Conservation (phyloP, 1,284 basidiomycete species). For the Microstroma glucosiphilum region DNA sequence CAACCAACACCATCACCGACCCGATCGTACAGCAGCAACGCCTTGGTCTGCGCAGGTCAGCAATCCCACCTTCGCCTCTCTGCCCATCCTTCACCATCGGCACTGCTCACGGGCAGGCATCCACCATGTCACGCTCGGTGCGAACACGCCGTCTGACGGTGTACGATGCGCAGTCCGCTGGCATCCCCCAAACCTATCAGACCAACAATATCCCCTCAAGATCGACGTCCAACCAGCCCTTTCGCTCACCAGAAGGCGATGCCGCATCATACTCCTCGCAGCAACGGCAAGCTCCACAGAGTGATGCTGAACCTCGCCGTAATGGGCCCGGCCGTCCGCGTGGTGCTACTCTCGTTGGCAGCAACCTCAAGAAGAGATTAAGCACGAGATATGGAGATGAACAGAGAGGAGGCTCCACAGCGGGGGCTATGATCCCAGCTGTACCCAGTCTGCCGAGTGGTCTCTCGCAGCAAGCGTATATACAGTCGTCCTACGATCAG, state of each 20-base stretch:
- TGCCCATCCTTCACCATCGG: not conserved
- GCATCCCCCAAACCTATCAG: constrained; percentile 4
- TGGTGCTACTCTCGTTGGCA: constrained; percentile 32
- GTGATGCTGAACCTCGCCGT: too few species aligned
- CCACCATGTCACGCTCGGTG: constrained; percentile 42
- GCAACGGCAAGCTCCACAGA: constrained; percentile 14
- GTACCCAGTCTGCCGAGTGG: constrained; percentile 24
- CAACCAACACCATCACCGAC: not conserved
- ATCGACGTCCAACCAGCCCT: not conserved
- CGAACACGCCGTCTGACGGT: constrained; percentile 48
- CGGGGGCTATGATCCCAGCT: constrained; percentile 15
- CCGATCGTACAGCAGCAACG: not conserved
- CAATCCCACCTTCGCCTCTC: not conserved
- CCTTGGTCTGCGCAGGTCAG: not conserved
- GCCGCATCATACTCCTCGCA: not conserved
- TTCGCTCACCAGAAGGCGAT: not conserved
- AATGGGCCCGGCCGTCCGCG: too few species aligned
- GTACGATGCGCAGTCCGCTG: constrained; percentile 18
- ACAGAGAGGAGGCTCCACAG: constrained; percentile 27
- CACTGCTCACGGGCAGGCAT: not conserved
- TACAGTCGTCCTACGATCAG: constrained; percentile 15
- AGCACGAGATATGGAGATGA: constrained; percentile 48
- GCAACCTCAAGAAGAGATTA: constrained; percentile 46
- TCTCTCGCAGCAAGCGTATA: constrained; percentile 19
- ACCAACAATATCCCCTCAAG: constrained; percentile 6